These are phyloP conservation scores for Atkinsonella texensis DNA, from an alignment of 2,329 filamentous ascomycete species.

Conservation along the genomic window DNA sequence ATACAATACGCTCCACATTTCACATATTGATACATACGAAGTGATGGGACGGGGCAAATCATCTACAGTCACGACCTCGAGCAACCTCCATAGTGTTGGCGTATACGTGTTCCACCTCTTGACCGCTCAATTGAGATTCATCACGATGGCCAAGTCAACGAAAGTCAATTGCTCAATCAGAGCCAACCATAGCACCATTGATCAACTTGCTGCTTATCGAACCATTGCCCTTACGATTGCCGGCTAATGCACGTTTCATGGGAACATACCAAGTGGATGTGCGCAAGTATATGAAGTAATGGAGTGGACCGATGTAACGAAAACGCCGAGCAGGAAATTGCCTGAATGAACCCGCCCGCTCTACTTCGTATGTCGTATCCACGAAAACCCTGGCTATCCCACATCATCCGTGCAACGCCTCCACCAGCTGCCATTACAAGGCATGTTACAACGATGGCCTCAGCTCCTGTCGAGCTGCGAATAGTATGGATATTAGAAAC, in stretches of 20 bases:
- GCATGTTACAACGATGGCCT: not conserved
- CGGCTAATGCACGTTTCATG: not conserved
- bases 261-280: conserved; percentile 4
- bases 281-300: not conserved
- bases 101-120: not conserved
- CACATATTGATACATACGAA: too few species aligned
- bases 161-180: not conserved
- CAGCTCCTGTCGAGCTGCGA: not conserved
- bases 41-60: not conserved
- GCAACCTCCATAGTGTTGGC: too few species aligned
- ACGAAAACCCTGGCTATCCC: not conserved
- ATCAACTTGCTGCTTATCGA: not conserved
- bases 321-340: not conserved
- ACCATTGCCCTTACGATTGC: not conserved
- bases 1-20: too few species aligned
- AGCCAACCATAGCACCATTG: not conserved
- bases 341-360: not conserved
- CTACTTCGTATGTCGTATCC: not conserved
- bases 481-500: not conserved
- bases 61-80: not conserved
- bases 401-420: not conserved
- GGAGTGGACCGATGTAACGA: not conserved
- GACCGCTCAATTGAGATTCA: not conserved
- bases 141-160: not conserved
- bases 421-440: not conserved